These are phyloP conservation scores for Backusella tuberculispora DNA, from an alignment of 192 early-diverging fungal genomes.

Conservation along the genomic window DNA sequence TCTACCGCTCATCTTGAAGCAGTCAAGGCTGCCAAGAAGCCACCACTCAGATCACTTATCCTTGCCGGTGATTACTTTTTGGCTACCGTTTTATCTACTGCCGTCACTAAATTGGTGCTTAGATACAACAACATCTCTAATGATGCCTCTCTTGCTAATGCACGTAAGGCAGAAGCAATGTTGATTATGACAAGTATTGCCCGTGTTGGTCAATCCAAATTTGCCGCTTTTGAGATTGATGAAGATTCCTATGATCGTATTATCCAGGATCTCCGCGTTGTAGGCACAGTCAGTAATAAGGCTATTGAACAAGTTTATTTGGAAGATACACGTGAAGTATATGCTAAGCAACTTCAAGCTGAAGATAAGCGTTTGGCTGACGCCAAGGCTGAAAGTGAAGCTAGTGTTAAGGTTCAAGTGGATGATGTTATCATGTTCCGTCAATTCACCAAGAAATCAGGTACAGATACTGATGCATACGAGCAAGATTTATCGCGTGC, in stretches of 20 bases:
- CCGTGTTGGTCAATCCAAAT: conserved; percentile 88
- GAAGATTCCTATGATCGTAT: conserved; percentile 97
- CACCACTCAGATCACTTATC: conserved; percentile 80
- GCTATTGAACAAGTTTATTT: conserved; percentile 61
- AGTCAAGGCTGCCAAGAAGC: conserved; percentile 63
- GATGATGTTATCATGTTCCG: conserved; percentile 92
- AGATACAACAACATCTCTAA: conserved; percentile 66
- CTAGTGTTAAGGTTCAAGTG: conserved; percentile 70
- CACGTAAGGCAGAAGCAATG: conserved; percentile 95
- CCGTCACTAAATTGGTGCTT: conserved; percentile 89
- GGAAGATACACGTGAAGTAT: conserved; percentile 62
- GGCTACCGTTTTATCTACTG: conserved; percentile 86
- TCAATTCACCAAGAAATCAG: conserved; percentile 77
- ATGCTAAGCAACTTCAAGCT: conserved; percentile 66
- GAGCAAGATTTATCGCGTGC: conserved; percentile 91
- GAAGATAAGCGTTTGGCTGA: conserved; percentile 68
- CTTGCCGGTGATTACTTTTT: conserved; percentile 94
- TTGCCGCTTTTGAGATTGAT: conserved; percentile 87
- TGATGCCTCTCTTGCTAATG: conserved; percentile 63
- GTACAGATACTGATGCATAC: conserved; percentile 72
- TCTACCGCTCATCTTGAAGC: conserved; percentile 50
- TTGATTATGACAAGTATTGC: conserved; percentile 97
- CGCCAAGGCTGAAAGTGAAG: conserved; percentile 68
- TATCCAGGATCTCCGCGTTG: conserved; percentile 79
- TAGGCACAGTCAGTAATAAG: conserved; percentile 64